Evolutionary conservation across 2,329 filamentous ascomycete genomes (phyloP).

Genomic region (Periconia sp.): DNA sequence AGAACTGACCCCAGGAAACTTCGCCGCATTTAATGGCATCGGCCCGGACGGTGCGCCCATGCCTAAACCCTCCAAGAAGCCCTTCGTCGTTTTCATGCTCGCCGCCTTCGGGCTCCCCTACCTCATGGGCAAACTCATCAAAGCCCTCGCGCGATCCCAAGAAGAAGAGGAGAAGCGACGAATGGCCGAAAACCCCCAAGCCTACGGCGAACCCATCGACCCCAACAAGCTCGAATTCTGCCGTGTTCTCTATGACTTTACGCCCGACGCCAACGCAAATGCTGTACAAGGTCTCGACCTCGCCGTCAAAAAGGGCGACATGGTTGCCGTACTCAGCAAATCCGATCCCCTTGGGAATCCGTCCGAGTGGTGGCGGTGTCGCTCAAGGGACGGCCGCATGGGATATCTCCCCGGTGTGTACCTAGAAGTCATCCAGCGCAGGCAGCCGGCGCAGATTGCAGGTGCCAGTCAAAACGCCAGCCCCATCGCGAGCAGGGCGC

Average conservation of each 20-base stretch:
- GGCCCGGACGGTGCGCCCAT: slow-evolving; percentile 68
- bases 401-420: slow-evolving; percentile 93
- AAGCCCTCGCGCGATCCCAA: slow-evolving; percentile 76
- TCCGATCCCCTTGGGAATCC: slow-evolving; percentile 88
- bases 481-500: slow-evolving; percentile 52
- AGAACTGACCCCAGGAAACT: slow-evolving; percentile 84
- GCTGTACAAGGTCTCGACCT: slow-evolving; percentile 73
- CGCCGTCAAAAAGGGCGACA: slow-evolving; percentile 89
- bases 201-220: slow-evolving; percentile 63
- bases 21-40: slow-evolving; percentile 81
- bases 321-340: slow-evolving; percentile 92
- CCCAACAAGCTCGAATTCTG: slow-evolving; percentile 95
- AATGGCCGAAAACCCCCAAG: slow-evolving; percentile 54
- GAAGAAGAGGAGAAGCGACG: slow-evolving; percentile 76
- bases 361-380: slow-evolving; percentile 96
- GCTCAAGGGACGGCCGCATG: slow-evolving; percentile 83
- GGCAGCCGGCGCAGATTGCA: slow-evolving; percentile 48
- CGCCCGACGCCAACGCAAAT: slow-evolving; percentile 66
- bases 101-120: slow-evolving; percentile 96
- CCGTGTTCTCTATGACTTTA: slow-evolving; percentile 91
- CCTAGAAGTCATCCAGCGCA: slow-evolving; percentile 71
- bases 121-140: slow-evolving; percentile 95
- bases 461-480: slow-evolving; percentile 42
- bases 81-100: slow-evolving; percentile 91
- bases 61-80: slow-evolving; percentile 82